A percentile compares a stretch with the other conserved stretches of the same genome.
Evolutionary conservation across 768 basidiomycete species (phyloP).

Genomic region (Boletus coccyginus): DNA sequence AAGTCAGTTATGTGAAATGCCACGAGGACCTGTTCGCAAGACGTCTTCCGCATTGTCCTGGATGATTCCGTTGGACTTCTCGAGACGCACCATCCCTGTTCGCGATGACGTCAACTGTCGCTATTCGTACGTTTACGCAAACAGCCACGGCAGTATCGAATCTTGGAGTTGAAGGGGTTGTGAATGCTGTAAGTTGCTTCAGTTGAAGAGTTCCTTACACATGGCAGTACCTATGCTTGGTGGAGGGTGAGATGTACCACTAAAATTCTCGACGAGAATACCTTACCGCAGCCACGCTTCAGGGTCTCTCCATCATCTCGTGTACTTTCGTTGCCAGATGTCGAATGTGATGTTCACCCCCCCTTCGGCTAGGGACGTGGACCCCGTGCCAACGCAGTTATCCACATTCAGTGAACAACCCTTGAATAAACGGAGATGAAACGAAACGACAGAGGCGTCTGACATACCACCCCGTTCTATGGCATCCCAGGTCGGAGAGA

Average conservation of each 20-base stretch:
- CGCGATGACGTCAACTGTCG: conserved; percentile 5
- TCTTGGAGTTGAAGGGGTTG: conserved; percentile 28
- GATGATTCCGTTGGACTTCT: conserved; percentile 21
- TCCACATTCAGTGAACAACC: neutral
- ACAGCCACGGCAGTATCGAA: conserved; percentile 36
- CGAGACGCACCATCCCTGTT: conserved; percentile 3
- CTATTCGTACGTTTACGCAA: conserved; percentile 5
- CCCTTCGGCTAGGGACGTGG: neutral
- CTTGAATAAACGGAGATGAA: neutral
- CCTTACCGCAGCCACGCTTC: neutral
- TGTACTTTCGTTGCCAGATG: neutral
- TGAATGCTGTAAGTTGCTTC: neutral
- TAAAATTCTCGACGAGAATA: neutral
- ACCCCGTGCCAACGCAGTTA: neutral
- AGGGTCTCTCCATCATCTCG: neutral
- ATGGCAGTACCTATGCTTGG: neutral
- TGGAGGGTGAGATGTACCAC: neutral
- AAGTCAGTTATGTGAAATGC: conserved; percentile 8
- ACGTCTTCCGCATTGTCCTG: conserved; percentile 26
- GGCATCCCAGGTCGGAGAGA: neutral
- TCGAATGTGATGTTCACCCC: neutral
- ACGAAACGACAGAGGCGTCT: neutral
- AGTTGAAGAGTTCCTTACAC: conserved; percentile 9
- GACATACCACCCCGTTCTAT: neutral
- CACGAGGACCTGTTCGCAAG: conserved; percentile 14